A percentile compares a stretch with the other conserved stretches of the same genome.
phyloP scores from a whole-genome alignment of 257 asterid genomes.

The Craterostigma plantagineum region DNA sequence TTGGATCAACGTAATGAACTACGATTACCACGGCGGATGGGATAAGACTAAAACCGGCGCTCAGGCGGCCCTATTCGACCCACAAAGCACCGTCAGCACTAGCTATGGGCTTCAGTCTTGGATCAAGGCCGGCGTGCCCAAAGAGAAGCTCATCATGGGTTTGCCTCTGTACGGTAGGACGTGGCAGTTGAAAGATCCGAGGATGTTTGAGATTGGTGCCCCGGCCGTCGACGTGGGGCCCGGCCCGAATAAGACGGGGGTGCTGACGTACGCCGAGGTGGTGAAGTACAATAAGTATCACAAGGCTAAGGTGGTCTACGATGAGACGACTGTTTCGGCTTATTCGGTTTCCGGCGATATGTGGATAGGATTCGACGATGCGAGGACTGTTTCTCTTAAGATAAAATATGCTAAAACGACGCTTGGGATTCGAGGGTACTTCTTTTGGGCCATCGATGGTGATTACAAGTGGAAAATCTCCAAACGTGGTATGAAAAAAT shows the following conservation, averaged over 20 bases:
- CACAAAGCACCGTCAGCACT: conserved; percentile 40
- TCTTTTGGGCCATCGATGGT: conserved; percentile 57
- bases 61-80: conserved; percentile 49
- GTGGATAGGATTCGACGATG: too few species aligned
- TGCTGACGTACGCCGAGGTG: conserved; percentile 35
- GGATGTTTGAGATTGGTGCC: conserved; percentile 35
- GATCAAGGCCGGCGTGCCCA: conserved; percentile 43
- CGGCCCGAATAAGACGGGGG: conserved; percentile 20
- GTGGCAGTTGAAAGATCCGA: conserved; percentile 47
- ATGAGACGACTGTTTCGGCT: conserved; percentile 29
- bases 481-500: too few species aligned
- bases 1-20: conserved; percentile 62
- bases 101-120: conserved; percentile 53
- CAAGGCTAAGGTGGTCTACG: conserved; percentile 35
- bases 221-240: conserved; percentile 61
- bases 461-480: conserved; percentile 50
- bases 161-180: conserved; percentile 63
- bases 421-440: conserved; percentile 41
- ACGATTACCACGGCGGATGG: conserved; percentile 69
- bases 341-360: conserved; percentile 42
- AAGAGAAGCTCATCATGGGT: conserved; percentile 53
- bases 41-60: conserved; percentile 43
- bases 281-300: conserved; percentile 30
- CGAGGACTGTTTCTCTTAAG: too few species aligned
- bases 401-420: too few species aligned